Evolutionary conservation across 2,329 filamentous ascomycete species (phyloP).

Genomic region (Leptoxyphium fumago): DNA sequence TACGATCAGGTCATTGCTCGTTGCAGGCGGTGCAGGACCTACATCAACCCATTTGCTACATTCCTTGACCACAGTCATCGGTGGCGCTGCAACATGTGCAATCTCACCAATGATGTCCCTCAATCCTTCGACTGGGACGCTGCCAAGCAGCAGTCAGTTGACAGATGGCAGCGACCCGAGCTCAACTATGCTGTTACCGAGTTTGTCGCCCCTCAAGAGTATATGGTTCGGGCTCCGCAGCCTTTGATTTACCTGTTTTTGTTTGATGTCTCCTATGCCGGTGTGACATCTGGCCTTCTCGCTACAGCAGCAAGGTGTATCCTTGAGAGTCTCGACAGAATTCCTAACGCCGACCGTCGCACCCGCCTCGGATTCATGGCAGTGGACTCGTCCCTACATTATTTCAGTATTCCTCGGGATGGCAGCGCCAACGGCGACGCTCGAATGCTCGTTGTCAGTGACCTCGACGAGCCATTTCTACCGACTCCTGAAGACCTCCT

Average conservation of each 20-base stretch:
- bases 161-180: slow-evolving; percentile 83
- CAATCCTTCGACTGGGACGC: slow-evolving; percentile 98
- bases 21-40: slow-evolving; percentile 87
- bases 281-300: slow-evolving; percentile 77
- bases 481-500: slow-evolving; percentile 85
- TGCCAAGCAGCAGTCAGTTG: slow-evolving; percentile 74
- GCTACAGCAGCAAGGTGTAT: slow-evolving; percentile 90
- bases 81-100: slow-evolving; percentile 99
- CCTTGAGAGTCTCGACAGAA: slow-evolving; percentile 83
- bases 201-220: slow-evolving; percentile 95
- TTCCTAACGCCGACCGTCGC: slow-evolving; percentile 92
- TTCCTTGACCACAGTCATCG: slow-evolving; percentile 95
- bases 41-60: slow-evolving; percentile 94
- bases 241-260: slow-evolving; percentile 91
- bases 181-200: slow-evolving; percentile 95
- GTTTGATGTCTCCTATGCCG: slow-evolving; percentile 83
- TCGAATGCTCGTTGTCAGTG: slow-evolving; percentile 84
- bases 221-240: slow-evolving; percentile 96
- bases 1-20: slow-evolving; percentile 95
- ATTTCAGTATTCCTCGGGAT: slow-evolving; percentile 88
- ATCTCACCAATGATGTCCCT: slow-evolving; percentile 95
- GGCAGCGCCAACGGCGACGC: slow-evolving; percentile 71
- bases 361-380: slow-evolving; percentile 91
- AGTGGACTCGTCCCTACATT: slow-evolving; percentile 86
- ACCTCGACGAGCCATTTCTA: slow-evolving; percentile 90